These are phyloP conservation scores for Racocetra persica DNA, from an alignment of 371 early-diverging fungal genomes.

Conservation along the genomic window DNA sequence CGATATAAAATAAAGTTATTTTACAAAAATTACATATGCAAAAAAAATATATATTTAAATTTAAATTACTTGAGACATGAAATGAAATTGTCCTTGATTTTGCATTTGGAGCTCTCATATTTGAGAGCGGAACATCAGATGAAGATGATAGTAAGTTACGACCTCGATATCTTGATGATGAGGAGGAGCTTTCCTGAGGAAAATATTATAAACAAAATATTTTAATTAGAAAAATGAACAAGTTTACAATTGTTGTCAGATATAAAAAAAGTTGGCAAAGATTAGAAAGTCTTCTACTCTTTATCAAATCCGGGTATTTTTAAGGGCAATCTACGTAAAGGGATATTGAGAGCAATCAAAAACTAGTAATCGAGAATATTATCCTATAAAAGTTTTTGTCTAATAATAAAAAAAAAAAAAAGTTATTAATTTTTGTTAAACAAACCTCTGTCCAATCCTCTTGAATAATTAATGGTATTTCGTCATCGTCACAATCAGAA, in stretches of 20 bases:
- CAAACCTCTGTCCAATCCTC: slow-evolving; percentile 33
- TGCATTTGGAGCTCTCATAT: background rate
- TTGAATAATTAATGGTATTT: slow-evolving; percentile 37
- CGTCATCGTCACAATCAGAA: slow-evolving; percentile 37
- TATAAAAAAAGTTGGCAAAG: background rate
- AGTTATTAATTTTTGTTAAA: background rate
- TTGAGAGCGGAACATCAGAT: background rate
- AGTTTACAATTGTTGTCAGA: background rate
- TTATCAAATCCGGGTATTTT: background rate
- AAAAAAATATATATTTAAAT: background rate
- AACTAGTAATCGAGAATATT: too few relatives aligned
- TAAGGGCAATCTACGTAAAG: background rate
- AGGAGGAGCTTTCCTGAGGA: slow-evolving; percentile 5
- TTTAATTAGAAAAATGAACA: background rate
- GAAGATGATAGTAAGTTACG: background rate
- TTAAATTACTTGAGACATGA: slow-evolving; percentile 48
- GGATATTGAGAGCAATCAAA: background rate
- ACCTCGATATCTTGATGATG: background rate
- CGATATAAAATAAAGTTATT: too few relatives aligned
- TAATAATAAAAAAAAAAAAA: background rate
- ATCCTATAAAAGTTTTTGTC: background rate
- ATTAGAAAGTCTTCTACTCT: background rate
- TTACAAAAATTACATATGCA: too few relatives aligned
- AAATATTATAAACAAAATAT: background rate
- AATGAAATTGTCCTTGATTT: slow-evolving; percentile 55